Evolutionary conservation across 345 rosid species (phyloP).

Genomic region (Mercurialis annua): DNA sequence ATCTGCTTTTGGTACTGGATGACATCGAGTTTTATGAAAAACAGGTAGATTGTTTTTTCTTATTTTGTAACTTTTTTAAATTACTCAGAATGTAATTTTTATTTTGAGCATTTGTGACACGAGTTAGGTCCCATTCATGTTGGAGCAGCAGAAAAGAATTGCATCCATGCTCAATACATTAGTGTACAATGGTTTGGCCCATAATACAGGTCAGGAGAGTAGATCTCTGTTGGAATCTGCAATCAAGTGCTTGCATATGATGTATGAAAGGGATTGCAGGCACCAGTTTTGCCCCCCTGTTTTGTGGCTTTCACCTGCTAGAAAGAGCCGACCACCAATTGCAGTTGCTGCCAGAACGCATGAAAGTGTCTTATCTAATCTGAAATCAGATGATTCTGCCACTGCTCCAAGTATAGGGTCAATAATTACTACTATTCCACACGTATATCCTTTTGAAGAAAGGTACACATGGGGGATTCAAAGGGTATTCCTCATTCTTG

Average conservation of each 20-base stretch:
- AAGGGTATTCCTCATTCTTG: neutral
- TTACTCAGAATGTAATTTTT: conserved; percentile 5
- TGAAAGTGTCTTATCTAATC: conserved; percentile 51
- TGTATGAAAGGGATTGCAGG: conserved; percentile 96
- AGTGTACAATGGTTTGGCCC: conserved; percentile 72
- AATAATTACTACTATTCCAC: conserved; percentile 71
- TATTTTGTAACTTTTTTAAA: neutral
- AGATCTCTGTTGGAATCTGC: conserved; percentile 80
- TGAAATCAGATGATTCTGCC: conserved; percentile 45
- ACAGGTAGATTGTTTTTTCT: conserved; percentile 53
- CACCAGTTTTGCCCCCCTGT: conserved; percentile 75
- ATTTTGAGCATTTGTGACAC: conserved; percentile 28
- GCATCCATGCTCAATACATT: conserved; percentile 85
- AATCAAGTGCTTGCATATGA: conserved; percentile 79
- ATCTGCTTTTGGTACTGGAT: conserved; percentile 90
- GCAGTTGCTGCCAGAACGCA: conserved; percentile 87
- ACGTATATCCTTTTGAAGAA: conserved; percentile 96
- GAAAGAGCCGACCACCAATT: conserved; percentile 71
- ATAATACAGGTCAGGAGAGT: conserved; percentile 41
- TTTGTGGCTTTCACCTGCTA: conserved; percentile 96
- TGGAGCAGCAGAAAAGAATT: conserved; percentile 77
- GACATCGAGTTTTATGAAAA: conserved; percentile 96
- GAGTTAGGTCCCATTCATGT: conserved; percentile 66
- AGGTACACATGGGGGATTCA: conserved; percentile 41
- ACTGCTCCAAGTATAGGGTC: conserved; percentile 55